These are phyloP conservation scores for Botrytis elliptica DNA, from an alignment of 2,329 filamentous ascomycete species.

Conservation along the genomic window DNA sequence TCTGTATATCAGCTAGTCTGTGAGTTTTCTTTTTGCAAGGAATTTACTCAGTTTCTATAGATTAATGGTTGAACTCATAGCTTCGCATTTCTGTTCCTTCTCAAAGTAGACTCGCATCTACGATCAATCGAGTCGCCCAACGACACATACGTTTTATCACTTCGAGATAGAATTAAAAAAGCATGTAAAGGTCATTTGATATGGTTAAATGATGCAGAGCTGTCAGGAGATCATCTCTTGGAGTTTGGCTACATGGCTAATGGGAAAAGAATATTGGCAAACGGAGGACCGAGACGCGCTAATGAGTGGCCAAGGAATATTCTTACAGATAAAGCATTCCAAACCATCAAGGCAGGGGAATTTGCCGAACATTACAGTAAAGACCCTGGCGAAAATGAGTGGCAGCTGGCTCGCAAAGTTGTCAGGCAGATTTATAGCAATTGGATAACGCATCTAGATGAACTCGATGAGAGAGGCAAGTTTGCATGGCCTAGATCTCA, in stretches of 20 bases:
- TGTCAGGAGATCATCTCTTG: not conserved
- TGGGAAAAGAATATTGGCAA: too few relatives aligned
- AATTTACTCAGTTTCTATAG: not conserved
- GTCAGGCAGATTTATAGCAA: rapidly evolving
- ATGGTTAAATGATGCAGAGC: not conserved
- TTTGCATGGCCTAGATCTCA: not conserved
- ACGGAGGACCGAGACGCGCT: too few relatives aligned
- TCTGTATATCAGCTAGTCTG: not conserved
- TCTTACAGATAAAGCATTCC: not conserved
- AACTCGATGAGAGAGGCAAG: not conserved
- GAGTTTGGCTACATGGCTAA: not conserved
- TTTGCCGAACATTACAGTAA: not conserved
- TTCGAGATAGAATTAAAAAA: not conserved
- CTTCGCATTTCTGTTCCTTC: not conserved
- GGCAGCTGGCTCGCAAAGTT: not conserved
- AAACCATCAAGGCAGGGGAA: not conserved
- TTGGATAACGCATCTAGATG: not conserved
- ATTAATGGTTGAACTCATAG: not conserved
- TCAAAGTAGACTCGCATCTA: not conserved
- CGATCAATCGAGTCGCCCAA: not conserved
- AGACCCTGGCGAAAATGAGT: not conserved
- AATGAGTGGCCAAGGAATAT: too few relatives aligned
- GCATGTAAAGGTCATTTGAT: not conserved
- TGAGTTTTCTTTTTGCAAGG: not conserved
- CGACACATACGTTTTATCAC: not conserved